Evolutionary conservation across 2,329 filamentous ascomycete genomes (phyloP).

Genomic region (Cytospora schulzeri): DNA sequence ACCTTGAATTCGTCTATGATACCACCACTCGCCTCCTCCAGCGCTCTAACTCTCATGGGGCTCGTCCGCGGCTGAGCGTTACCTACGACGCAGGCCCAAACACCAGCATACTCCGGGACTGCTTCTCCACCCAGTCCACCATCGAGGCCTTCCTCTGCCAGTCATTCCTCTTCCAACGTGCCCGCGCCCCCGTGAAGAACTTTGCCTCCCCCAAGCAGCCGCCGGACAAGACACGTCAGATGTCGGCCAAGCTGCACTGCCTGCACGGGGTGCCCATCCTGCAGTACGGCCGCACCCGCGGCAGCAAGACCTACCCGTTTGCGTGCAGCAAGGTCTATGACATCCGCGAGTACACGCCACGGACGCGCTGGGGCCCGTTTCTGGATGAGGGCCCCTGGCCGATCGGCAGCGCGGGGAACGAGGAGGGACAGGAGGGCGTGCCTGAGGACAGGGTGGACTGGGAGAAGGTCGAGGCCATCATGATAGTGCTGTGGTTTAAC

Average conservation of each 20-base stretch:
- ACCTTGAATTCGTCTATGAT: conserved; percentile 52
- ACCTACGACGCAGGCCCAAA: conserved; percentile 52
- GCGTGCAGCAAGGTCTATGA: conserved; percentile 75
- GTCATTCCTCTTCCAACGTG: conserved; percentile 65
- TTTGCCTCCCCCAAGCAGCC: conserved; percentile 27
- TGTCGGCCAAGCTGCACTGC: conserved; percentile 71
- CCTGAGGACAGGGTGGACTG: conserved; percentile 63
- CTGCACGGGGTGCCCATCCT: conserved; percentile 65
- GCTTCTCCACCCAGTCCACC: conserved; percentile 53
- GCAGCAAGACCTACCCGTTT: conserved; percentile 54
- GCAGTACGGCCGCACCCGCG: conserved; percentile 40
- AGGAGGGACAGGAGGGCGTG: not conserved
- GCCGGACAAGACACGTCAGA: conserved; percentile 55
- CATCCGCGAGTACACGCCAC: conserved; percentile 64
- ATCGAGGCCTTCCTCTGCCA: conserved; percentile 63
- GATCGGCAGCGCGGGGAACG: conserved; percentile 5
- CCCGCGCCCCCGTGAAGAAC: conserved; percentile 41
- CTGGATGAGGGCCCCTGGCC: conserved; percentile 56
- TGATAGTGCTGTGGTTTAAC: conserved; percentile 69
- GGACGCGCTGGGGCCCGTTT: conserved; percentile 73
- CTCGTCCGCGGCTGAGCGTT: conserved; percentile 36
- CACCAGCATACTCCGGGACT: conserved; percentile 44
- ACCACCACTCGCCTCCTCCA: conserved; percentile 49
- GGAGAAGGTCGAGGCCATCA: conserved; percentile 77
- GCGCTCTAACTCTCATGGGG: conserved; percentile 43